Evolutionary conservation across 495 filamentous ascomycete species (phyloP).

Genomic region (Letharia lupina): DNA sequence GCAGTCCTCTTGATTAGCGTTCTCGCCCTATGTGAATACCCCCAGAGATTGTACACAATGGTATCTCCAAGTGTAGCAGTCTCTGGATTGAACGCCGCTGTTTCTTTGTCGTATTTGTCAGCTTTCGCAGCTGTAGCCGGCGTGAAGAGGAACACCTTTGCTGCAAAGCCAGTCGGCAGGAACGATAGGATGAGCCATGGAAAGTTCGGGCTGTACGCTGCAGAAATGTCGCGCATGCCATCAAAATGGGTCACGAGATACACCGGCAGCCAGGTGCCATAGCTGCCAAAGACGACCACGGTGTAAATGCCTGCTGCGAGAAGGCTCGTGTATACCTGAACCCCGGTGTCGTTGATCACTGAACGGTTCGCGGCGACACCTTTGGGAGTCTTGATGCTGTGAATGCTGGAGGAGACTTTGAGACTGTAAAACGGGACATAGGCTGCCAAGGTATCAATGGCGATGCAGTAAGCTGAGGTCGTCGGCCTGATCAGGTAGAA

Average conservation of each 20-base stretch:
- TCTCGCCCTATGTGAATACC: constrained; percentile 53
- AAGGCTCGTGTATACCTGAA: constrained; percentile 54
- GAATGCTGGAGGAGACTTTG: constrained; percentile 52
- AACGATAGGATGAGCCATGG: constrained; percentile 43
- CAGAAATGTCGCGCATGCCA: constrained; percentile 52
- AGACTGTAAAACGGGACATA: constrained; percentile 64
- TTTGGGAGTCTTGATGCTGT: constrained; percentile 43
- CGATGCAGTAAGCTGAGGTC: constrained; percentile 48
- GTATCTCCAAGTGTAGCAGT: constrained; percentile 51
- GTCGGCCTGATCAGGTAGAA: constrained; percentile 61
- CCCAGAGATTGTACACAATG: constrained; percentile 51
- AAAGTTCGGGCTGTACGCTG: constrained; percentile 47
- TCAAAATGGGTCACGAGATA: constrained; percentile 63
- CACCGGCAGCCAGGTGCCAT: constrained; percentile 55
- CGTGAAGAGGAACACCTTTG: constrained; percentile 65
- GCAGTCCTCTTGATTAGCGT: constrained; percentile 56
- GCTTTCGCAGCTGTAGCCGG: constrained; percentile 47
- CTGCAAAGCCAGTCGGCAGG: constrained; percentile 59
- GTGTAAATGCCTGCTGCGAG: constrained; percentile 61
- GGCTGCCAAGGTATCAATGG: constrained; percentile 56
- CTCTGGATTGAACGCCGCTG: constrained; percentile 41
- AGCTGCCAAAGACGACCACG: constrained; percentile 54
- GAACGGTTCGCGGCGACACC: constrained; percentile 51
- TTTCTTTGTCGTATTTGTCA: constrained; percentile 29
- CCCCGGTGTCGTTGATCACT: constrained; percentile 56